phyloP scores from a whole-genome alignment of 108 stramenopile genomes.

The Conticribra guillardii region DNA sequence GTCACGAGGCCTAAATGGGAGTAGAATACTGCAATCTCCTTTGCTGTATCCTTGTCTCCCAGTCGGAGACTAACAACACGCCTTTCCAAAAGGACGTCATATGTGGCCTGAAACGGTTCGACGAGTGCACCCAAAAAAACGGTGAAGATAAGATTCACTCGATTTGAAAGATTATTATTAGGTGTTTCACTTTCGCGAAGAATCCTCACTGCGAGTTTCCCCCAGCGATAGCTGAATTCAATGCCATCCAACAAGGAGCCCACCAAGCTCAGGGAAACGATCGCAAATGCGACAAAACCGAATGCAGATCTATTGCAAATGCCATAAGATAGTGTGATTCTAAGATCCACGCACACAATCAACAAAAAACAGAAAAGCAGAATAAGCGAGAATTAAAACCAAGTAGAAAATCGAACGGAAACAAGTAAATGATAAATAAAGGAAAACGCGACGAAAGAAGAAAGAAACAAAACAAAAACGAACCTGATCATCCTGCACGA shows the following conservation, averaged over 20 bases:
- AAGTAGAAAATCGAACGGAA: too few relatives aligned
- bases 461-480: too few relatives aligned
- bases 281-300: not conserved
- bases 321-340: not conserved
- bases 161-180: not conserved
- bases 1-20: not conserved
- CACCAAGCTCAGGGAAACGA: not conserved
- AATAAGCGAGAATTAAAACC: too few relatives aligned
- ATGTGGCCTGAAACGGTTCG: not conserved
- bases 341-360: too few relatives aligned
- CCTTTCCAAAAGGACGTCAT: not conserved
- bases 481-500: not conserved
- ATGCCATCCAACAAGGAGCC: not conserved
- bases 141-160: not conserved
- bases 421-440: too few relatives aligned
- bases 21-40: not conserved
- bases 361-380: too few relatives aligned
- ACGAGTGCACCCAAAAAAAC: not conserved
- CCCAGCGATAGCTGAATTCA: not conserved
- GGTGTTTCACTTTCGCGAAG: not conserved
- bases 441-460: too few relatives aligned
- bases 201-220: not conserved
- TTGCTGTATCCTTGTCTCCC: not conserved
- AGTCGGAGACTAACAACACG: not conserved
- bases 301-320: not conserved